A percentile compares a stretch with the other conserved stretches of the same genome.
Evolutionary conservation across 2,329 filamentous ascomycete genomes (phyloP).

Genomic region (Alternaria brassicicola): DNA sequence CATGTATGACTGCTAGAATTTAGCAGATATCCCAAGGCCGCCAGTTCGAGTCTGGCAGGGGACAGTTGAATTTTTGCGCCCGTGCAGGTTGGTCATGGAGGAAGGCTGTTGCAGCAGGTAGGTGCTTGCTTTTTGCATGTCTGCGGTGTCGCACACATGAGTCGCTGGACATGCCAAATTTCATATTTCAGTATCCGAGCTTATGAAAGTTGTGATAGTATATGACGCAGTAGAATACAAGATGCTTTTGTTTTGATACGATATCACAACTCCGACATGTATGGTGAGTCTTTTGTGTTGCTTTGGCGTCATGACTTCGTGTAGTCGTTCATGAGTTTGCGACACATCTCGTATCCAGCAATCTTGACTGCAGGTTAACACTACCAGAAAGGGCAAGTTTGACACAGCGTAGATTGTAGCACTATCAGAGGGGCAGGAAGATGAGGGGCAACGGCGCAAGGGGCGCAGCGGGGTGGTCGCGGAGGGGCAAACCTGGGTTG

Average conservation of each 20-base stretch:
- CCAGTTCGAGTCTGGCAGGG: conserved; percentile 47
- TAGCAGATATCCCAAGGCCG: conserved; percentile 43
- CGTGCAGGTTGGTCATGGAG: background rate
- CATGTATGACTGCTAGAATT: conserved; percentile 36
- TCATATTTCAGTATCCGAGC: background rate
- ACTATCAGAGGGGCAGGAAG: conserved; percentile 27
- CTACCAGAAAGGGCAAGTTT: background rate
- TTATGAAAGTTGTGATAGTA: background rate
- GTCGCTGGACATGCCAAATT: background rate
- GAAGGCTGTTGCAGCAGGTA: too few species aligned
- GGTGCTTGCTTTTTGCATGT: background rate
- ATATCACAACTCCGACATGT: too few species aligned
- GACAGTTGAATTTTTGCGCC: conserved; percentile 24
- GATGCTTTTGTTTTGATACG: background rate
- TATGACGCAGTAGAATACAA: background rate
- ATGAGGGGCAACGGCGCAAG: conserved; percentile 15
- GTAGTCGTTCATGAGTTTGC: background rate
- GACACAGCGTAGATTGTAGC: conserved; percentile 10
- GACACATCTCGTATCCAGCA: background rate
- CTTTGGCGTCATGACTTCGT: background rate
- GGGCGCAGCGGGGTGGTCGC: conserved; percentile 15
- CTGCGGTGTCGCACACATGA: background rate
- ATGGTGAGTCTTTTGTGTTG: background rate
- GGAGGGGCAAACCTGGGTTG: conserved; percentile 13
- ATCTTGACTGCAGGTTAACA: background rate